Evolutionary conservation across 148 eudicot species (phyloP).

Genomic region (Cornus controversa): DNA sequence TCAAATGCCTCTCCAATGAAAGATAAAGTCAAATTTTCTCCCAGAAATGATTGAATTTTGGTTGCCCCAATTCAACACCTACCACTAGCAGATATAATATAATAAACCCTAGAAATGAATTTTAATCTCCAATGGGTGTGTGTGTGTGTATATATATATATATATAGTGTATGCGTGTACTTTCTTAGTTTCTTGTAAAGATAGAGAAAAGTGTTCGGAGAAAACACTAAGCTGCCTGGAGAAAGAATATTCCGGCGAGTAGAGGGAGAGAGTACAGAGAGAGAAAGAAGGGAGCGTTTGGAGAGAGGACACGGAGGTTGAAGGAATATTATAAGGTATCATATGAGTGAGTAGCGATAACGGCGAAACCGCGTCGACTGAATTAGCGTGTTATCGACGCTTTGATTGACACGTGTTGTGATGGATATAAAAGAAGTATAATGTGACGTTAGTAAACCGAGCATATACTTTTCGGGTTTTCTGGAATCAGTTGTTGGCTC

Average conservation of each 20-base stretch:
- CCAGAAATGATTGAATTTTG: neutral
- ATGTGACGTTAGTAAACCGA: neutral
- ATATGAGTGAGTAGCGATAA: neutral
- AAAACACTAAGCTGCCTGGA: neutral
- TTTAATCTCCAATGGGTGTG: neutral
- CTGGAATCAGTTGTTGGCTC: neutral
- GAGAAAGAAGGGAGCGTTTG: neutral
- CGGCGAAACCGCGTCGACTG: conserved; percentile 12
- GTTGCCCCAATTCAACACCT: neutral
- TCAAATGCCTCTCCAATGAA: neutral
- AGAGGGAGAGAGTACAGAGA: neutral
- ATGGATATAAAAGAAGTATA: neutral
- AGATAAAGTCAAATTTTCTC: neutral
- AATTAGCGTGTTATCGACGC: conserved; percentile 6
- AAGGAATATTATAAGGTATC: neutral
- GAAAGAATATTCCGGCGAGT: neutral
- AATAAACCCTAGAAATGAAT: neutral
- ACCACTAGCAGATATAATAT: neutral
- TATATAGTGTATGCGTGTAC: neutral
- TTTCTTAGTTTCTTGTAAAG: neutral
- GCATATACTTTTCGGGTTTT: neutral
- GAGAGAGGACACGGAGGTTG: neutral
- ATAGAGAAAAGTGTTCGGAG: neutral
- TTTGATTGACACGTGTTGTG: neutral
- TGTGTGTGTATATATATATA: neutral